Conservation (phyloP, 768 basidiomycete genomes). For the Pholiota microspora region DNA sequence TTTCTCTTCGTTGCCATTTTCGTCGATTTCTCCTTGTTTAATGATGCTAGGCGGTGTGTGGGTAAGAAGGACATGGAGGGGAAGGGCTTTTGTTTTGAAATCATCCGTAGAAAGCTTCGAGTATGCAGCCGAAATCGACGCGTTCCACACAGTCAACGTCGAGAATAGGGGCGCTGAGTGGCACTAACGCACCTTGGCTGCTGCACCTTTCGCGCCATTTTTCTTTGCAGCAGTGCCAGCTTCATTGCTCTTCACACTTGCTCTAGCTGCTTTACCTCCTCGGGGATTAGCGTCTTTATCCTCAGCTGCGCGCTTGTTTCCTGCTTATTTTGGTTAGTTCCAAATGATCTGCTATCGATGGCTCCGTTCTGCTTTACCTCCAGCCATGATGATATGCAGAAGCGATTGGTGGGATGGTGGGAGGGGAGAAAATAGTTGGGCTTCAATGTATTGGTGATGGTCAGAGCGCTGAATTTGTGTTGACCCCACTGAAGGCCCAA, state of each 20-base stretch:
- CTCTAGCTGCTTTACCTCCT: conserved; percentile 52
- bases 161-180: too few relatives aligned
- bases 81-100: conserved; percentile 67
- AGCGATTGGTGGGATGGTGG: too few relatives aligned
- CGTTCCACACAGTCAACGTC: too few relatives aligned
- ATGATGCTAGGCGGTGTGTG: conserved; percentile 53
- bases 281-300: conserved; percentile 36
- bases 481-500: not conserved
- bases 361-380: not conserved
- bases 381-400: not conserved
- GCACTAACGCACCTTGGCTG: conserved; percentile 41
- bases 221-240: conserved; percentile 12
- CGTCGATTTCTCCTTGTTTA: conserved; percentile 13
- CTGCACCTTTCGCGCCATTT: conserved; percentile 3
- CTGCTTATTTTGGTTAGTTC: conserved; percentile 6
- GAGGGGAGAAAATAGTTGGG: not conserved
- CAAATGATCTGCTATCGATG: not conserved
- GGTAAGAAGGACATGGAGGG: conserved; percentile 66
- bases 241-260: conserved; percentile 24
- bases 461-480: not conserved
- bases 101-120: conserved; percentile 39
- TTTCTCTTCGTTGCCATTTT: conserved; percentile 13
- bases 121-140: not conserved
- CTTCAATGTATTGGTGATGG: too few relatives aligned
- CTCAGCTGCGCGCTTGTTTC: conserved; percentile 46